Evolutionary conservation across 306 rosid species (phyloP).

Genomic region (Vachellia collinsii): DNA sequence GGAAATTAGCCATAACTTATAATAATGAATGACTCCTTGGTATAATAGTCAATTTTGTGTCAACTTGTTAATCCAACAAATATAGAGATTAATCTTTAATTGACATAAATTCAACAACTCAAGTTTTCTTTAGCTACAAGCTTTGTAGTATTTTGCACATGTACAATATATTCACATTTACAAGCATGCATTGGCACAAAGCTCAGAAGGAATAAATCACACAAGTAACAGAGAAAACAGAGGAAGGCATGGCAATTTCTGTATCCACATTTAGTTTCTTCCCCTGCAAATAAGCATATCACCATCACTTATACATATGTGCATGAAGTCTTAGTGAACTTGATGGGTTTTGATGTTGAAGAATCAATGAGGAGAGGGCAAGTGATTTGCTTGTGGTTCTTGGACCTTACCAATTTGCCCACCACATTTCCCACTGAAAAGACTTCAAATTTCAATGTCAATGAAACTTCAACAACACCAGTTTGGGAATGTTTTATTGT

Average conservation of each 20-base stretch:
- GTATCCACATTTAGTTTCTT: constrained; percentile 18
- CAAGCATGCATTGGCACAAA: constrained; percentile 42
- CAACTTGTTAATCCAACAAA: background rate
- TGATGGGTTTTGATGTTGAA: constrained; percentile 62
- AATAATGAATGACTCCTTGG: background rate
- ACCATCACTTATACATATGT: constrained; percentile 49
- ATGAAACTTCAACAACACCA: constrained; percentile 55
- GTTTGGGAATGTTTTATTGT: constrained; percentile 45
- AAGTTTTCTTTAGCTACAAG: background rate
- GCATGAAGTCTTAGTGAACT: constrained; percentile 71
- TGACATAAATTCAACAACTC: background rate
- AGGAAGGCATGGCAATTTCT: constrained; percentile 1
- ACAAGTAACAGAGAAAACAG: background rate
- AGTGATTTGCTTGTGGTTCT: constrained; percentile 60
- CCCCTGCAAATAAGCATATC: background rate
- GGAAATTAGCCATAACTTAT: background rate
- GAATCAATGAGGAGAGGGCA: constrained; percentile 71
- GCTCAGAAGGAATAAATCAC: constrained; percentile 27
- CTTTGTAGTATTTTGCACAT: background rate
- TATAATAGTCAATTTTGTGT: background rate
- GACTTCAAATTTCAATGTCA: constrained; percentile 61
- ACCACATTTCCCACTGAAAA: constrained; percentile 76
- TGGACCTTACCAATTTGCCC: constrained; percentile 81
- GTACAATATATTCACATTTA: constrained; percentile 4
- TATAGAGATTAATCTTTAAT: background rate